Conservation (phyloP, 164 flowering plant species). For the Sextonia rubra region DNA sequence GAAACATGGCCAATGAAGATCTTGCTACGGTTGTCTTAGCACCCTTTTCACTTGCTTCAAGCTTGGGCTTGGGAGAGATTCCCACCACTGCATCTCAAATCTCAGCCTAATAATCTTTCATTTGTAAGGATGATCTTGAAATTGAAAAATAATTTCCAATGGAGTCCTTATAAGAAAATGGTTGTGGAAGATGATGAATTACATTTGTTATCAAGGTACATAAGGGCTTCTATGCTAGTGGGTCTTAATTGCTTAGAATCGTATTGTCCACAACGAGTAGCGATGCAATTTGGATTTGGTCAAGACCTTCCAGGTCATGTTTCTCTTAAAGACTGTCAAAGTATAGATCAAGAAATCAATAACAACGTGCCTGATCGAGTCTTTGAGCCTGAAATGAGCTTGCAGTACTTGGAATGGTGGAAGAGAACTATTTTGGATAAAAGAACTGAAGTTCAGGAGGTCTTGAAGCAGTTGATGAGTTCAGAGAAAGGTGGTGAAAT, state of each 20-base stretch:
- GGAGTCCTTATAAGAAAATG: slow-evolving; percentile 23
- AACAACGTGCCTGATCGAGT: slow-evolving; percentile 15
- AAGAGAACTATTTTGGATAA: slow-evolving; percentile 6
- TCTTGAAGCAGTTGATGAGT: not conserved
- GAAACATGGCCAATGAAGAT: not conserved
- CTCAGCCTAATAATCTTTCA: not conserved
- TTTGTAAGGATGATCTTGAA: slow-evolving; percentile 7
- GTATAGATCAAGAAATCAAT: slow-evolving; percentile 1
- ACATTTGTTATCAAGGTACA: slow-evolving; percentile 17
- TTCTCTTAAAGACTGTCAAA: slow-evolving; percentile 6
- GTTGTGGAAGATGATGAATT: slow-evolving; percentile 14
- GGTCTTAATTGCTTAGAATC: slow-evolving; percentile 20
- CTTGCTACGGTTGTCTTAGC: slow-evolving; percentile 10
- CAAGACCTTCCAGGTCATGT: slow-evolving; percentile 19
- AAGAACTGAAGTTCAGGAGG: not conserved
- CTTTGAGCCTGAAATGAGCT: slow-evolving; percentile 21
- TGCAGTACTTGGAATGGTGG: slow-evolving; percentile 26
- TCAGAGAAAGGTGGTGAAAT: not conserved
- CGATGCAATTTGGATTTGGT: slow-evolving; percentile 35
- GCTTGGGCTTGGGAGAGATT: slow-evolving; percentile 33
- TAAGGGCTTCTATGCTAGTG: slow-evolving; percentile 24
- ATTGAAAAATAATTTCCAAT: slow-evolving; percentile 11
- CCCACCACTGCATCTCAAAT: slow-evolving; percentile 16
- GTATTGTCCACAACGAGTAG: slow-evolving; percentile 25
- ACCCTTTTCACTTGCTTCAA: slow-evolving; percentile 26